These are phyloP conservation scores for Debaryomyces nepalensis DNA, from an alignment of 1,139 yeast genomes.

Conservation along the genomic window DNA sequence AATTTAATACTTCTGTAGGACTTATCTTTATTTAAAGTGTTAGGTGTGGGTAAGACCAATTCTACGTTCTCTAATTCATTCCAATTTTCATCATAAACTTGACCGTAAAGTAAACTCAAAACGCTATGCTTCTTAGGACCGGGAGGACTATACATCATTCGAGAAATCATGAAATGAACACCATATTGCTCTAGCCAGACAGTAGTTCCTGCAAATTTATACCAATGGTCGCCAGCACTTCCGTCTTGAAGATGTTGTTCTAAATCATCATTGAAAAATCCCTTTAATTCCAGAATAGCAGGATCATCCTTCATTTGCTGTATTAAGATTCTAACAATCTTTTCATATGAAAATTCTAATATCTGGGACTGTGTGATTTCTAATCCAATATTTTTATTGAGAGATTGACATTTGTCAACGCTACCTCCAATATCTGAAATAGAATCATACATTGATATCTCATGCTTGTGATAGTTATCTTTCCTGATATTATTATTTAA, in stretches of 20 bases:
- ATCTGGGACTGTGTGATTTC: conserved; percentile 16
- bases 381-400: conserved; percentile 11
- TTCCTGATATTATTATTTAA: conserved; percentile 18
- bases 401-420: conserved; percentile 3
- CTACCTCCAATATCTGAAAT: conserved; percentile 18
- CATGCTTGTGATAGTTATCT: conserved; percentile 18
- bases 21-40: conserved; percentile 10
- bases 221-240: conserved; percentile 36
- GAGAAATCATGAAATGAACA: conserved; percentile 49
- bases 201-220: conserved; percentile 51
- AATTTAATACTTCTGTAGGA: conserved; percentile 21
- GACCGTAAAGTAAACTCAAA: conserved; percentile 36
- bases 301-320: conserved; percentile 18
- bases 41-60: conserved; percentile 26
- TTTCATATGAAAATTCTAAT: conserved; percentile 16
- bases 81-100: conserved; percentile 35
- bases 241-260: conserved; percentile 25
- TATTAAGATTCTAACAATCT: conserved; percentile 18
- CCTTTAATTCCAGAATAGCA: conserved; percentile 23
- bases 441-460: conserved; percentile 23
- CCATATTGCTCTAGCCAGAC: conserved; percentile 52
- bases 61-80: conserved; percentile 30
- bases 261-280: conserved; percentile 24
- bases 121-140: conserved; percentile 34
- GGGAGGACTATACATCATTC: conserved; percentile 35